Base-by-base conservation (phyloP, 2,329 filamentous ascomycete genomes). In the Trichoderma gracile region DNA sequence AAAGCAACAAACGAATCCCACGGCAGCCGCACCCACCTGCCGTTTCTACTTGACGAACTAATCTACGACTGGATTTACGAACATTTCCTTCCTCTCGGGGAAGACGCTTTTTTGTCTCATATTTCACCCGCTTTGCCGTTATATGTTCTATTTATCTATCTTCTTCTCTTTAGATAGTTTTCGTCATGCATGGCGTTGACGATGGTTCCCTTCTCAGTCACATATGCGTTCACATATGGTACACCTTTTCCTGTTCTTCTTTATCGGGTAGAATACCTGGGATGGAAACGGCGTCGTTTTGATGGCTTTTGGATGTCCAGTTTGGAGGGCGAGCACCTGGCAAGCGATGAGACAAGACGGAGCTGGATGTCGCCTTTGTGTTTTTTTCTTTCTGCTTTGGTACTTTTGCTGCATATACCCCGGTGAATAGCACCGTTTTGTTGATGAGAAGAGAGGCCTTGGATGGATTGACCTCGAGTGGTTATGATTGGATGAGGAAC, bases 351-450 rank as follows among this genome's bases (percentile, higher is more conserved):
- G 46, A 15, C 19, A 15, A n/a, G 30, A 55, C 5, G 15, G 23
- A 55, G 53, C 40, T 15, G 40, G 54, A 46, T 15, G 17, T 55
- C 6, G 40, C 10, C 15, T 21, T 14, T 21, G 19, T 23, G 23
- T 49, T 52, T 19, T 60, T 50, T 45, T 52, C 21, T 43, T 52
- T 30, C 23, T 42, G 33, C 33, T 2, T 17, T 53, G 47, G 47
- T 52, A 42, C 47, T 65, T 33, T 59, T 47, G 49, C 46, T 60
- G 50, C 27, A 63, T 68, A 66, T 67, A 67, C 64, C 64, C 66
- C 64, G 59, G 54, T 56, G 60, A 47, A 10, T 54, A 30, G 9
- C 56, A 45, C 55, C 52, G 45, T 58, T 64, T 58, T 64, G 25
- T 45, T n/a, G 33, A 9, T 19, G 23, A 40, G 43, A 50, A 55